phyloP scores from a whole-genome alignment of 2,329 filamentous ascomycete genomes.

The Tolypocladium album region DNA sequence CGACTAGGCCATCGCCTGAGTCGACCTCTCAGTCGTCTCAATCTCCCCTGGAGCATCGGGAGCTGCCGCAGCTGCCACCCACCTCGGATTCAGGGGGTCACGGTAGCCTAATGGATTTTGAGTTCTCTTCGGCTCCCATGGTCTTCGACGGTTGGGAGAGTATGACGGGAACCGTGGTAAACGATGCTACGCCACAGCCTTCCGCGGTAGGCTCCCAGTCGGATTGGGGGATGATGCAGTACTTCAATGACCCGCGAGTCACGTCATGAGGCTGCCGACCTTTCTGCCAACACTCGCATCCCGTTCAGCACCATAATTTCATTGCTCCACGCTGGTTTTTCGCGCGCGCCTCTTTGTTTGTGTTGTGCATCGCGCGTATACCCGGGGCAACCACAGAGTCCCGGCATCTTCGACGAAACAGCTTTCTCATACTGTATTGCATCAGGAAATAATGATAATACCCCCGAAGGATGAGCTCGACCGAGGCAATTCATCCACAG shows the following conservation, averaged over 20 bases:
- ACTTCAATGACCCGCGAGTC: constrained; percentile 21
- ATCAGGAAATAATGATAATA: constrained; percentile 21
- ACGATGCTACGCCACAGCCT: constrained; percentile 13
- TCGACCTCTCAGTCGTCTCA: constrained; percentile 20
- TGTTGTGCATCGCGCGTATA: neutral
- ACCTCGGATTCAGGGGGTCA: constrained; percentile 11
- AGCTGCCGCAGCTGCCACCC: constrained; percentile 20
- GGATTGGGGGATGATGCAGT: constrained; percentile 24
- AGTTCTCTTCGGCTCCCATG: constrained; percentile 26
- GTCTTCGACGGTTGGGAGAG: constrained; percentile 32
- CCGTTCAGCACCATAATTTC: neutral
- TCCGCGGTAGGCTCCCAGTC: constrained; percentile 6
- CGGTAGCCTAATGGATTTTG: constrained; percentile 31
- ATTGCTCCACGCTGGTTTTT: neutral
- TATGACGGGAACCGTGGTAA: constrained; percentile 22
- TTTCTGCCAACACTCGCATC: neutral
- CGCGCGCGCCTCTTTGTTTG: neutral
- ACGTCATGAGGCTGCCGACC: constrained; percentile 9
- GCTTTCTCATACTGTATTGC: neutral
- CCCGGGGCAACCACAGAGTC: neutral
- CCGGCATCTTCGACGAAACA: neutral
- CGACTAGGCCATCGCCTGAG: constrained; percentile 19
- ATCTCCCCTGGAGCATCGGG: constrained; percentile 23
- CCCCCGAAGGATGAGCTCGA: constrained; percentile 6
- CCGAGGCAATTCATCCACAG: neutral